Conservation (phyloP, 768 basidiomycete species). For the Trametes cinnabarina region DNA sequence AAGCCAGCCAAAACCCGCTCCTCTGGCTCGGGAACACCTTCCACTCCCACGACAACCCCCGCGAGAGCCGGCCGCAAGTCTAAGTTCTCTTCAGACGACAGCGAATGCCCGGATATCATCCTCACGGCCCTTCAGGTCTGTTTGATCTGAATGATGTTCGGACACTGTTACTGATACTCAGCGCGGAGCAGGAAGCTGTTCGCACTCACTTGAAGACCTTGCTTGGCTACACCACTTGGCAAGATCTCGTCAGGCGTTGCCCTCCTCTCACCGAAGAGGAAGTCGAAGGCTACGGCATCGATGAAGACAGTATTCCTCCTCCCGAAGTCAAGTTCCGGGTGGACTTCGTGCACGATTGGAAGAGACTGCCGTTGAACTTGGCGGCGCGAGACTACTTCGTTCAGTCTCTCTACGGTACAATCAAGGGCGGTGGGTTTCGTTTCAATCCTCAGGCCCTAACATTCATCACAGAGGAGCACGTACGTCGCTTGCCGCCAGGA, state of each 20-base stretch:
- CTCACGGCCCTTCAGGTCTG: neutral
- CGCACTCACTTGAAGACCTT: neutral
- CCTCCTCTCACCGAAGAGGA: neutral
- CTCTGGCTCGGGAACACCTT: neutral
- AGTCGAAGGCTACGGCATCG: neutral
- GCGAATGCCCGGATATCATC: neutral
- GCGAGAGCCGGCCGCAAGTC: neutral
- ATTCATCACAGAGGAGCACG: neutral
- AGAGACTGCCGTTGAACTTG: neutral
- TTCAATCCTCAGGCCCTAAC: neutral
- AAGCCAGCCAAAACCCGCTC: neutral
- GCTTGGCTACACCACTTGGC: neutral
- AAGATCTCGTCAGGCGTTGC: neutral
- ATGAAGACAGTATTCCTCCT: no score
- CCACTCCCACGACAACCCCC: neutral
- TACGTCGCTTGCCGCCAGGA: neutral
- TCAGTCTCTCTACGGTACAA: neutral
- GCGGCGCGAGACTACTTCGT: neutral
- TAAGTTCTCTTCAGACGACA: neutral
- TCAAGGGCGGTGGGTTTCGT: neutral
- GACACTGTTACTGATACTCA: no score
- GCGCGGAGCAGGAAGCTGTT: neutral
- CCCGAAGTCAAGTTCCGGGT: neutral
- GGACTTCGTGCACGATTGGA: conserved; percentile 4
- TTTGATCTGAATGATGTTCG: neutral